phyloP scores from a whole-genome alignment of 2,329 filamentous ascomycete genomes.

The Bretziella fagacearum region DNA sequence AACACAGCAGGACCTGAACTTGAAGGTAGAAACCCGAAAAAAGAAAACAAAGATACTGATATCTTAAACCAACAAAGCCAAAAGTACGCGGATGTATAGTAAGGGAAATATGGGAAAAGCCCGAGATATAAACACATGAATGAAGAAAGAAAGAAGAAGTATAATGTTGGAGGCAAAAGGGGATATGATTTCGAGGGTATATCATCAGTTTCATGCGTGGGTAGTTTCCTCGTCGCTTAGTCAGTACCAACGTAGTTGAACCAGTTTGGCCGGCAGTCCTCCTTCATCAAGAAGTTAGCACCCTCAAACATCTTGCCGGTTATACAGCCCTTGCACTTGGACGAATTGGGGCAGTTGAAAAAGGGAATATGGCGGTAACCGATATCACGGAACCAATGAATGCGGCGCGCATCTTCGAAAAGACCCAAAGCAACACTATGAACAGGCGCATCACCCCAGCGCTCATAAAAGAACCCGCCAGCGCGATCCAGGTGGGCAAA shows the following conservation, averaged over 20 bases:
- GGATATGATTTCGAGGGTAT: too few species aligned
- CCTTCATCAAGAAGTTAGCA: conserved; percentile 65
- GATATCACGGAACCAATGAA: conserved; percentile 99
- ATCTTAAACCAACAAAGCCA: too few species aligned
- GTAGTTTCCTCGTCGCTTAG: conserved; percentile 24
- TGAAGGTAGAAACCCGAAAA: too few species aligned
- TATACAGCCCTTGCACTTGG: conserved; percentile 80
- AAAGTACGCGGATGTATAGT: too few species aligned
- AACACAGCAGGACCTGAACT: too few species aligned
- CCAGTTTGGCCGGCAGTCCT: conserved; percentile 92
- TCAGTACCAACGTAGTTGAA: conserved; percentile 86
- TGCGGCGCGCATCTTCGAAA: conserved; percentile 77
- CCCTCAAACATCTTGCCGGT: conserved; percentile 80
- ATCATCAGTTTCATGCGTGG: neutral
- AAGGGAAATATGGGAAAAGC: too few species aligned
- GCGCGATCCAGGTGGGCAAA: conserved; percentile 88
- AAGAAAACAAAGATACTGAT: too few species aligned
- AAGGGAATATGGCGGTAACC: conserved; percentile 97
- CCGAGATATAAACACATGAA: too few species aligned
- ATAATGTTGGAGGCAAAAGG: too few species aligned
- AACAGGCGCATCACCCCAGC: conserved; percentile 95
- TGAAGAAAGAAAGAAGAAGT: too few species aligned
- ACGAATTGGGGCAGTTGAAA: conserved; percentile 95
- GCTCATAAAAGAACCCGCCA: conserved; percentile 95
- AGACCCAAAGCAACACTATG: conserved; percentile 85